phyloP scores from a whole-genome alignment of 805 yeast species.

The Metschnikowia cerradonensis region DNA sequence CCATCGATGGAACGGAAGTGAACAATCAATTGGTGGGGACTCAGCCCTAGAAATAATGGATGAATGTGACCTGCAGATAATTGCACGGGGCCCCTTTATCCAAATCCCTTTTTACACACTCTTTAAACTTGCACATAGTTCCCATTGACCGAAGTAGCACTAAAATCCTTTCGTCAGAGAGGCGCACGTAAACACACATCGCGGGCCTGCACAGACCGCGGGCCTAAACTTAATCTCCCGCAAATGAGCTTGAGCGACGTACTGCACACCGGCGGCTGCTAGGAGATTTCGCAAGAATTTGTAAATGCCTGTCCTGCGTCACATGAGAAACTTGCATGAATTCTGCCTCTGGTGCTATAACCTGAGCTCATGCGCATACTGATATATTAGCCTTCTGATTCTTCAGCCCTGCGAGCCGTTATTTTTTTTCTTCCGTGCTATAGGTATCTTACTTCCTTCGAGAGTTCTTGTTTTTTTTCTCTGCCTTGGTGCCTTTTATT shows the following conservation, averaged over 20 bases:
- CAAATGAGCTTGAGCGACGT: constrained; percentile 12
- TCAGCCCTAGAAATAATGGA: no score
- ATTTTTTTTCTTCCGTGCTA: background rate
- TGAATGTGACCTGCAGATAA: no score
- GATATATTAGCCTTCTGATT: background rate
- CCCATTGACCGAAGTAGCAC: background rate
- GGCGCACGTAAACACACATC: background rate
- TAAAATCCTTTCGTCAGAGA: background rate
- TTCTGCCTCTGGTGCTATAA: constrained; percentile 1
- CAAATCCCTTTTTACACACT: no score
- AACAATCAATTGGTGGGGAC: background rate
- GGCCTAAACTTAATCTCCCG: constrained; percentile 12
- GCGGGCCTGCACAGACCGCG: background rate
- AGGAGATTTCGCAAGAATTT: constrained; percentile 1
- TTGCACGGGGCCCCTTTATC: no score
- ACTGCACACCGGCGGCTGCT: constrained; percentile 9
- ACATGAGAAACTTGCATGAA: constrained; percentile 1
- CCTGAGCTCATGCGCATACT: constrained; percentile 1
- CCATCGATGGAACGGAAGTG: background rate
- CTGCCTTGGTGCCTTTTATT: background rate
- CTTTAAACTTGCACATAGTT: background rate
- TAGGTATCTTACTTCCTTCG: background rate
- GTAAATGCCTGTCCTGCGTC: constrained; percentile 4
- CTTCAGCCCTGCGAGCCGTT: constrained; percentile 1
- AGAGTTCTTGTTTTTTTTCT: background rate